Evolutionary conservation across 352 stramenopile species (phyloP), one percentile per base, ranked within the genome.

Genomic region (Globisporangium spiculum): DNA sequence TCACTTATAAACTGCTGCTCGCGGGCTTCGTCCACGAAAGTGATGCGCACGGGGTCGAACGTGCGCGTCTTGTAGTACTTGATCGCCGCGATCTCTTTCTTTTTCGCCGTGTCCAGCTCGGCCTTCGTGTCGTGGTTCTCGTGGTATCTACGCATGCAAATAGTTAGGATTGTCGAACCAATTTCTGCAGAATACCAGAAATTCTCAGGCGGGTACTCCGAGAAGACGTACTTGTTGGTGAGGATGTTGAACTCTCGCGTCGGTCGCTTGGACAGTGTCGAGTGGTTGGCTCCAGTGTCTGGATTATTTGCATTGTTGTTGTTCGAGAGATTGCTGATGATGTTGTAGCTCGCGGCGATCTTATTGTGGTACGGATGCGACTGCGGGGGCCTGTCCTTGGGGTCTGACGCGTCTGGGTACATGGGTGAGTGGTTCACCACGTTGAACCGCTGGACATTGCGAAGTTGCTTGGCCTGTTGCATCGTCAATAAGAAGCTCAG

Each of bases 221-320:
- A 14, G 34, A 14, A 16, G 1, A 41, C 74, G 60, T 73, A 92
- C 78, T 92, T 88, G 77, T 92, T 92, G 30, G 77, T 88, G 52
- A 92, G 76, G 46, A 92, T 89, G 65, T 86, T 91, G 67, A 91
- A 92, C 36, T 89, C 82, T 5, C 82, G 82, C 20, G 67, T 75
- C 16, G 80, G 71, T 32, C 83, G 78, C 57, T 66, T 71, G 7
- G 73, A 77, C 53, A 73, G 65, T 36, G 69, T 74, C 34, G 44
- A 22, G 65, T 56, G 26, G 22, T 3, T 48, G 6, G 10, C 30
- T 60, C 27, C 34, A 41, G 10, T 41, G 10, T 32, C 44, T 64
- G 22, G 9, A 41, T 30, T 65, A 53, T 54, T 55, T 9, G 22
- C 12, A 53, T 38, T 66, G 30, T 61, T 67, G 41, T 75, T 24